Conservation (phyloP, 2,329 filamentous ascomycete species). For the Calonectria montana region DNA sequence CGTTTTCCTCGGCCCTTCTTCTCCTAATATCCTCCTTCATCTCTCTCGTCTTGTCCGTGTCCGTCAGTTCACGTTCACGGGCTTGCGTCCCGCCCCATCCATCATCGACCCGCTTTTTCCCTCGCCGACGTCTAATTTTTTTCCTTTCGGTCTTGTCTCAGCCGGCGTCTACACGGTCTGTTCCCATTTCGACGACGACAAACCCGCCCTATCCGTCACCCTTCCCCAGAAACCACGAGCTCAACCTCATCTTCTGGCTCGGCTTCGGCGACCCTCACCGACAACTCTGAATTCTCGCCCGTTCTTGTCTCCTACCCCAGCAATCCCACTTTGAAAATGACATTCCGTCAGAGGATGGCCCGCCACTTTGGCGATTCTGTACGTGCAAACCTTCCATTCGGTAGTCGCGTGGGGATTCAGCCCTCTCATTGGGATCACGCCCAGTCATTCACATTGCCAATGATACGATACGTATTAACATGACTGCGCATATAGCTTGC, state of each 20-base stretch:
- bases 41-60: background rate
- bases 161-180: conserved; percentile 38
- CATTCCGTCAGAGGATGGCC: conserved; percentile 56
- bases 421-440: background rate
- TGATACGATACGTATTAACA: conserved; percentile 30
- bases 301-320: conserved; percentile 23
- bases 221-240: conserved; percentile 34
- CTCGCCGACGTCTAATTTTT: conserved; percentile 27
- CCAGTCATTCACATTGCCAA: background rate
- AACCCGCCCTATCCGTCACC: conserved; percentile 37
- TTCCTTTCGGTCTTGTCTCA: conserved; percentile 19
- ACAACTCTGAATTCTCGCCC: conserved; percentile 33
- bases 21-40: background rate
- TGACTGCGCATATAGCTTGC: conserved; percentile 56
- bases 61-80: conserved; percentile 3
- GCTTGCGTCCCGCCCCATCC: background rate
- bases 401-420: background rate
- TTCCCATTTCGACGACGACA: conserved; percentile 37
- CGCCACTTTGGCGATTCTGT: conserved; percentile 61
- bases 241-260: conserved; percentile 19
- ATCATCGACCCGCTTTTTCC: conserved; percentile 23
- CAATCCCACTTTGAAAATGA: conserved; percentile 46
- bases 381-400: conserved; percentile 41
- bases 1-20: background rate
- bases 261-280: conserved; percentile 25